These are phyloP conservation scores for Monascus purpureus DNA, from an alignment of 495 filamentous ascomycete species.

Conservation along the genomic window DNA sequence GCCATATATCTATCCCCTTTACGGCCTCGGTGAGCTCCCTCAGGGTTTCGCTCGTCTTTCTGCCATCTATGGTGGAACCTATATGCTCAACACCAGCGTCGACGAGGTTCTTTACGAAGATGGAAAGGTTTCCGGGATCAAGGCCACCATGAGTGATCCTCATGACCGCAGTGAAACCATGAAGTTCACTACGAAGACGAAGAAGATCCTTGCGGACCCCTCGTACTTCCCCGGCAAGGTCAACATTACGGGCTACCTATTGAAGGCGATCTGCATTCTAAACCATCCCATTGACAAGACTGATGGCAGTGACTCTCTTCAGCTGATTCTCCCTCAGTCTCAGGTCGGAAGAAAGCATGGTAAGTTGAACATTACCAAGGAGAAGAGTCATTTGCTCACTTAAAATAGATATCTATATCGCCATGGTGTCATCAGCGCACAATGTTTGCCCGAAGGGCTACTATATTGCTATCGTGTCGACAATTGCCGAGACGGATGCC, in stretches of 20 bases:
- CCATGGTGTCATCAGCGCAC: constrained; percentile 87
- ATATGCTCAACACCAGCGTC: constrained; percentile 94
- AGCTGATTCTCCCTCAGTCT: constrained; percentile 95
- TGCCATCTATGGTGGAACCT: constrained; percentile 96
- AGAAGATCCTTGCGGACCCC: constrained; percentile 91
- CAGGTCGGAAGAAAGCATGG: constrained; percentile 92
- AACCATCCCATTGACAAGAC: constrained; percentile 88
- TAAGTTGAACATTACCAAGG: constrained; percentile 25
- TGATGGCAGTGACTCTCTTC: constrained; percentile 77
- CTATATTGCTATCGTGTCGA: constrained; percentile 96
- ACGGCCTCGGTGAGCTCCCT: constrained; percentile 92
- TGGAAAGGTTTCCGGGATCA: constrained; percentile 80
- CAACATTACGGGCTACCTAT: constrained; percentile 70
- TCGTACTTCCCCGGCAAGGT: constrained; percentile 92
- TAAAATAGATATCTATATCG: constrained; percentile 83
- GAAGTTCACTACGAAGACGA: constrained; percentile 91
- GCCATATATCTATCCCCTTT: constrained; percentile 97
- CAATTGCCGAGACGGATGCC: constrained; percentile 78
- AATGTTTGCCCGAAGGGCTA: constrained; percentile 98
- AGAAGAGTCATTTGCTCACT: too few relatives aligned
- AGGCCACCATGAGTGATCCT: constrained; percentile 84
- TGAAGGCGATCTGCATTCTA: constrained; percentile 94
- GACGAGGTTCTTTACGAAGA: constrained; percentile 78
- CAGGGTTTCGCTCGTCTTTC: constrained; percentile 97
- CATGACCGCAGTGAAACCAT: constrained; percentile 65